Base-by-base conservation (phyloP, 345 rosid species). In the Acer negundo region DNA sequence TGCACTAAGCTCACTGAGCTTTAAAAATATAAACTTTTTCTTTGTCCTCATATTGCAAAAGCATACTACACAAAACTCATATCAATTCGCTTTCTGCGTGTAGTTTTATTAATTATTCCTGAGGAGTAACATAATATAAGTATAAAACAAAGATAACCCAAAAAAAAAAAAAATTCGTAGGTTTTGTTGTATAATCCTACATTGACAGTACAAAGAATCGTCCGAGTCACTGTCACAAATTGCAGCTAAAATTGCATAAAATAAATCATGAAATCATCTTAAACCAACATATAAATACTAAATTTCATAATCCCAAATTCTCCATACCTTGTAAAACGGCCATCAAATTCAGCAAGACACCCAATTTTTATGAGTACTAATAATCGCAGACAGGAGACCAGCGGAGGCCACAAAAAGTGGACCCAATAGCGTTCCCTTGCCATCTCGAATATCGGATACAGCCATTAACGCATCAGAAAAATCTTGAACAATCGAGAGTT, bases 351-450 rank as follows among this genome's bases (percentile, higher is more conserved):
- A 90, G 82, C 97, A 91, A 82, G 97, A 93, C 4, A 87, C 77
- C 99, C 99, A 93, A 42, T 92, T 93, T 88, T 95, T 95, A 78
- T 88, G 94, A 53, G 98, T 92, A 82, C 98, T 93, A 49, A 95
- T 84, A 35, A 95, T 40, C 11, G 99, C 99, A 10, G 99, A 95
- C 26, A 92, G 75, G 75, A 93, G 90, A 62, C 99, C 98, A 0
- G 99, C 97, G 0, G 78, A 83, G 15, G 98, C 87, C 69, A 93
- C 28, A 83, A 86, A 35, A 61, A 80, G 80, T 7, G 97, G 92
- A 65, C 80, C 86, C 1, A 91, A 86, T 1, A 95, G 77, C n/a
- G 40, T 19, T 74, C 97, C 98, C 22, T 87, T 87, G 26, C 94
- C 97, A 44, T 90, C 96, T 1, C 84, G 78, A 62, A 93, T 78